Evolutionary conservation across 495 filamentous ascomycete species (phyloP), one percentile per base, ranked within the genome.

Genomic region (Talaromyces proteolyticus): DNA sequence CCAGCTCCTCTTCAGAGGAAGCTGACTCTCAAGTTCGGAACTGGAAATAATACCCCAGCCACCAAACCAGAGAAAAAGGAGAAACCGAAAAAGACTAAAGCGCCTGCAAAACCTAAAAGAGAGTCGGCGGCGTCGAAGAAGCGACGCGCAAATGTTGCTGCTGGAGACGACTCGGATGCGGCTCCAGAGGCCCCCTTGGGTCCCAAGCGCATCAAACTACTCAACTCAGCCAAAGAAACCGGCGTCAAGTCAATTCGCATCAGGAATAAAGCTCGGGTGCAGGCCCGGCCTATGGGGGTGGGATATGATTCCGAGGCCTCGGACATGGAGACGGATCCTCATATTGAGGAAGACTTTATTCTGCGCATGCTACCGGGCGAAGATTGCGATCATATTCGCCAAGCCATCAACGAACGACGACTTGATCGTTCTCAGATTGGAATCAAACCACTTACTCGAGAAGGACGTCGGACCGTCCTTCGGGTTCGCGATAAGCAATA

Each of bases 241-340:
- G 65, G 61, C 0, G 53, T 72, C 20, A 69, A 73, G 41, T 74
- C 71, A 0, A 70, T 82, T 24, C 70, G 74, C n/a, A 71, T 80
- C 51, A 78, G 78, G 53, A 67, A 72, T 44, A 81, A 81, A 57
- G 78, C 80, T 0, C 82, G 84, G 39, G 73, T 80, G 0, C 82
- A 86, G 0, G 69, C 68, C 19, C 76, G 88, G 44, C 80, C 81
- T 1, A 63, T 69, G 1, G 93, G 91, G 14, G 88, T 93, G 18
- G 94, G 91, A 6, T 98, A 97, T 65, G 93, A 98, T 63, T 95
- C 89, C n/a, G 93, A 97, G 65, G 88, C 91, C 2, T 91, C 88
- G 17, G 93, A 97, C 58, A 81, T 82, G 6, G 93, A 98, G 64
- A 59, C 72, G 3, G 93, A 98, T 58, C 93, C 93, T 0, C 70